Percentiles rank a stretch among this genome's conserved stretches.
phyloP scores from a whole-genome alignment of 2,329 filamentous ascomycete genomes.

The Diaporthe batatas region DNA sequence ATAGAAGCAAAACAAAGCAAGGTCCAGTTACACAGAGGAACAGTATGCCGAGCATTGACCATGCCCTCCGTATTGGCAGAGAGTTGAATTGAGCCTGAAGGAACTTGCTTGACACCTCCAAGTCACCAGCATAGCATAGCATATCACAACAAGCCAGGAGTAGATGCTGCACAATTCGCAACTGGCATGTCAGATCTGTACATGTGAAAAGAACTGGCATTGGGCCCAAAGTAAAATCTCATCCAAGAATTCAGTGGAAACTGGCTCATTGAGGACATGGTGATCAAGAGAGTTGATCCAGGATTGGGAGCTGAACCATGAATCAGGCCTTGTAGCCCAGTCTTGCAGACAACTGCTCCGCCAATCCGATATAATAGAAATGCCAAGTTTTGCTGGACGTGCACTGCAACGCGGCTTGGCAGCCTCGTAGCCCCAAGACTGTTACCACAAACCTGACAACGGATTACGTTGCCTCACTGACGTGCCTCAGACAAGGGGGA shows the following conservation, averaged over 20 bases:
- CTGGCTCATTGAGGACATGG: background rate
- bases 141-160: background rate
- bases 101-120: background rate
- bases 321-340: background rate
- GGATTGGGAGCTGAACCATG: background rate
- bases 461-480: background rate
- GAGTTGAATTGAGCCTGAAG: too few relatives aligned
- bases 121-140: background rate
- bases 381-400: background rate
- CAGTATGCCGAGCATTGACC: background rate
- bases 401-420: background rate
- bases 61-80: background rate
- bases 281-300: background rate
- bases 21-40: background rate
- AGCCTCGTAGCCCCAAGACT: background rate
- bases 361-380: background rate
- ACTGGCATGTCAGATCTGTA: background rate
- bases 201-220: background rate
- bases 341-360: background rate
- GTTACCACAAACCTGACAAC: background rate
- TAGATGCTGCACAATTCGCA: background rate
- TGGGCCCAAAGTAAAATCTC: background rate
- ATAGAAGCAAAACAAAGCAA: background rate
- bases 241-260: background rate
- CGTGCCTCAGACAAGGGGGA: too few relatives aligned